Base-by-base conservation (phyloP, 306 rosid species). In the Senna tora region DNA sequence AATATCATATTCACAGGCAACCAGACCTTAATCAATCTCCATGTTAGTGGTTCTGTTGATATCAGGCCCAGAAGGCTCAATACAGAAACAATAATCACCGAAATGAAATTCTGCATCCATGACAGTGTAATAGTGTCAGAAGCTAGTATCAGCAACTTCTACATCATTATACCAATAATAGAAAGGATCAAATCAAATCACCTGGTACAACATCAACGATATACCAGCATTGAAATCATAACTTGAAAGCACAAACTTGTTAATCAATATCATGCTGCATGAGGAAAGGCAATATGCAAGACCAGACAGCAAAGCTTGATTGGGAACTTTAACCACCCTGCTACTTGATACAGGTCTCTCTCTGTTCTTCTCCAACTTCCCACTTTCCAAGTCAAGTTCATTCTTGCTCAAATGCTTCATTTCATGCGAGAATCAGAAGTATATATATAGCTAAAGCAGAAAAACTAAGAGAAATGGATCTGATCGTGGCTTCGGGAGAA, bases 21-120 rank as follows among this genome's bases (percentile, higher is more conserved):
- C 99, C 97, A 95, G 77, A 95, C 96, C 84, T 84, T 95, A 56
- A 88, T 81, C 90, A 95, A 82, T 77, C 78, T 91, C 99, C 97
- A 95, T 38, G 99, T 86, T 39, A 95, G 73, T 13, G 95, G 97
- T 73, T 95, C 99, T 5, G 99, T 95, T 52, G 97, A 84, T 72
- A 91, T 71, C 56, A 95, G 25, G 52, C 97, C 97, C 73, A 92
- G 72, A 80, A 85, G 79, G 61, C 87, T 88, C 90, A 95, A 69
- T 63, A 55, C 45, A 45, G 93, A 79, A 64, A 95, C 99, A 74
- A 95, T 88, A 52, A 78, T 62, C 69, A 95, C 97, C 25, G 99
- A 89, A 77, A 95, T 81, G 49, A 91, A 69, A 87, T 95, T 95
- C 99, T 91, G 96, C 92, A 91, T 55, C 79, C 76, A 82, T 34